phyloP scores from a whole-genome alignment of 2,329 filamentous ascomycete genomes.

The Plenodomus lindquistii region DNA sequence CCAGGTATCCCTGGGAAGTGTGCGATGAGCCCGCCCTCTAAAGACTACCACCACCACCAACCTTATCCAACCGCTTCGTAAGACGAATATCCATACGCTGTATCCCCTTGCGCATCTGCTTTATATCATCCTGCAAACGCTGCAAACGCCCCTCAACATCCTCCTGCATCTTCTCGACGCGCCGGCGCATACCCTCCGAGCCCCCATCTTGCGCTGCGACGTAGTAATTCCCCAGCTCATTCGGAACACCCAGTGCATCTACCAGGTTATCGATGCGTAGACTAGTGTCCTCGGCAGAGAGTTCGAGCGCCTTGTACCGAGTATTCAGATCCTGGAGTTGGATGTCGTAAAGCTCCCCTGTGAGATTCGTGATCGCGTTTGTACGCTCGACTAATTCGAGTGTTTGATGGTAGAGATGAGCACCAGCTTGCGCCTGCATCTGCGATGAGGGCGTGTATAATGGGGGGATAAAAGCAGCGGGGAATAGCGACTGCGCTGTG shows the following conservation, averaged over 20 bases:
- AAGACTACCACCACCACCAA: not conserved
- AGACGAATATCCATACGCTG: slow-evolving; percentile 25
- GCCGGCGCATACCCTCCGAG: not conserved
- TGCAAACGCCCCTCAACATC: slow-evolving; percentile 6
- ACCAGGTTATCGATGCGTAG: slow-evolving; percentile 29
- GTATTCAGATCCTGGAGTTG: slow-evolving; percentile 12
- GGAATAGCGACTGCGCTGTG: not conserved
- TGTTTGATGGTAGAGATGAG: slow-evolving; percentile 1
- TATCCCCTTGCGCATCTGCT: slow-evolving; percentile 17
- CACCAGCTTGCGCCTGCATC: not conserved
- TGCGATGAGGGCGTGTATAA: not conserved
- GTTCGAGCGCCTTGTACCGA: slow-evolving; percentile 7
- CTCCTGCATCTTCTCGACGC: not conserved
- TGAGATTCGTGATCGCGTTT: slow-evolving; percentile 11
- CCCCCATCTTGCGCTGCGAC: not conserved
- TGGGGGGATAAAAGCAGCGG: not conserved
- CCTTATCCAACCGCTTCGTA: slow-evolving; percentile 15
- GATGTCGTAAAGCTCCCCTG: slow-evolving; percentile 9
- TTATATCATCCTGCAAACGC: slow-evolving; percentile 13
- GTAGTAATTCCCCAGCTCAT: slow-evolving; percentile 24
- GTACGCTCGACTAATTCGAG: slow-evolving; percentile 11
- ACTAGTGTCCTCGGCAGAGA: slow-evolving; percentile 7
- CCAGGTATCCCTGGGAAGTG: no score
- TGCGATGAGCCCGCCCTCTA: no score
- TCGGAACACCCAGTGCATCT: slow-evolving; percentile 26